phyloP scores from a whole-genome alignment of 495 filamentous ascomycete genomes.

The Tuber magnatum region DNA sequence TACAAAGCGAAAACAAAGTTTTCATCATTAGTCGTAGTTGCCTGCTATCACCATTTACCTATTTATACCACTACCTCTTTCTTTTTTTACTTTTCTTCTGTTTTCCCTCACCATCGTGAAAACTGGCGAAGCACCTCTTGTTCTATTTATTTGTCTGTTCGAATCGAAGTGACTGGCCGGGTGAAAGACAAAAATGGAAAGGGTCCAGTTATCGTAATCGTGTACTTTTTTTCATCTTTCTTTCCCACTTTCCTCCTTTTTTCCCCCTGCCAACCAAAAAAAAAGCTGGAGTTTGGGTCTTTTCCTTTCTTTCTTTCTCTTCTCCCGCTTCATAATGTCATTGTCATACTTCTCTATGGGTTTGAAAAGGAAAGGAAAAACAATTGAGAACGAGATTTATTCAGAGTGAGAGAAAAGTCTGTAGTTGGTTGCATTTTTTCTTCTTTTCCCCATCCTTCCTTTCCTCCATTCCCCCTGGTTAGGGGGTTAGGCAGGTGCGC shows the following conservation, averaged over 20 bases:
- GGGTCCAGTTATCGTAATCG: neutral
- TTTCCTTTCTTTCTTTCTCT: neutral
- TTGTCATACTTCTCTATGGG: neutral
- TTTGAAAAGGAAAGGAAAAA: neutral
- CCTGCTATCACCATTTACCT: neutral
- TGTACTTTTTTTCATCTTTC: neutral
- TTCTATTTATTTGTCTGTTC: neutral
- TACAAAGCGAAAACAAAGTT: neutral
- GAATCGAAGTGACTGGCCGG: neutral
- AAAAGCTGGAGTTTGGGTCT: neutral
- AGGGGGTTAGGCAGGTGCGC: neutral
- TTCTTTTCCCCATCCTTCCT: neutral
- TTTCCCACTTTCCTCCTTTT: neutral
- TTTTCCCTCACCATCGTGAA: neutral
- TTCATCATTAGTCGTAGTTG: neutral
- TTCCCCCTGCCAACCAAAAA: neutral
- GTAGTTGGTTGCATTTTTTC: neutral
- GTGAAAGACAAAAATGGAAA: neutral
- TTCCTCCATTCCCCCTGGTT: neutral
- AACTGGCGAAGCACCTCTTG: neutral
- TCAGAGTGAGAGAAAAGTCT: neutral
- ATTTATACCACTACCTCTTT: neutral
- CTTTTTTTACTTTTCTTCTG: neutral
- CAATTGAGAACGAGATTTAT: neutral
- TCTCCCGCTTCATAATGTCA: neutral